These are phyloP conservation scores for Leishmania tarentolae DNA, from an alignment of 208 protist species.

Conservation along the genomic window DNA sequence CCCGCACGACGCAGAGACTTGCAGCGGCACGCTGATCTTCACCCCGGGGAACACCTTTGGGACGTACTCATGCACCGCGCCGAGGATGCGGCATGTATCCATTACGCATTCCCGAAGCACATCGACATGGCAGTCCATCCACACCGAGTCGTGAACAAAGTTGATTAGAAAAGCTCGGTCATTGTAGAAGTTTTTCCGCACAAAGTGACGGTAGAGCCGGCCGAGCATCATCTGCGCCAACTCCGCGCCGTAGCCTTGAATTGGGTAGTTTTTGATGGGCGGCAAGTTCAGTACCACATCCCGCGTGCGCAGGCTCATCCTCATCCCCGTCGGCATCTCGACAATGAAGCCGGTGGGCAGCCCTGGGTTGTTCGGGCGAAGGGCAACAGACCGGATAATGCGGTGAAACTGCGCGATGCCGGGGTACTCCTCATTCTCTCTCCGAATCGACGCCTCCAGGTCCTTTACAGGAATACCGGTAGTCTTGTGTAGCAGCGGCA, in stretches of 20 bases:
- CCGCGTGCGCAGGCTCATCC: conserved; percentile 73
- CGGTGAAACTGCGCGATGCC: conserved; percentile 76
- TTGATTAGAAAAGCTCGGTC: conserved; percentile 77
- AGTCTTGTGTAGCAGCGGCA: conserved; percentile 82
- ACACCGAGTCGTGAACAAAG: conserved; percentile 92
- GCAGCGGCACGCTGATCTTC: conserved; percentile 62
- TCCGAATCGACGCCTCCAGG: conserved; percentile 65
- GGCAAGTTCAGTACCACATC: conserved; percentile 84
- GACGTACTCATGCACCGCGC: conserved; percentile 73
- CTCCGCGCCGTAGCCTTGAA: conserved; percentile 89
- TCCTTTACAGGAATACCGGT: conserved; percentile 81
- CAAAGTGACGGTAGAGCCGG: conserved; percentile 75
- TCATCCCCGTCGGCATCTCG: conserved; percentile 84
- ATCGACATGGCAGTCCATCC: conserved; percentile 88
- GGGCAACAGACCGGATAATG: conserved; percentile 65
- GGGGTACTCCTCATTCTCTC: conserved; percentile 80
- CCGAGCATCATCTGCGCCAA: conserved; percentile 91
- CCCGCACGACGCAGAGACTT: conserved; percentile 70
- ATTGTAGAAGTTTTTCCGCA: conserved; percentile 65
- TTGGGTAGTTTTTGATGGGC: conserved; percentile 90
- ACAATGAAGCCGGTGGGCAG: conserved; percentile 80
- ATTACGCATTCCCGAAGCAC: conserved; percentile 67
- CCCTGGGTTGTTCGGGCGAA: conserved; percentile 80
- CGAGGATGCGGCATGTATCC: conserved; percentile 65
- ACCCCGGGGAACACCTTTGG: conserved; percentile 76